Percentiles rank a stretch among this genome's conserved stretches.
Conservation (phyloP, 176 grass and related monocot genomes). For the Bromus sterilis region DNA sequence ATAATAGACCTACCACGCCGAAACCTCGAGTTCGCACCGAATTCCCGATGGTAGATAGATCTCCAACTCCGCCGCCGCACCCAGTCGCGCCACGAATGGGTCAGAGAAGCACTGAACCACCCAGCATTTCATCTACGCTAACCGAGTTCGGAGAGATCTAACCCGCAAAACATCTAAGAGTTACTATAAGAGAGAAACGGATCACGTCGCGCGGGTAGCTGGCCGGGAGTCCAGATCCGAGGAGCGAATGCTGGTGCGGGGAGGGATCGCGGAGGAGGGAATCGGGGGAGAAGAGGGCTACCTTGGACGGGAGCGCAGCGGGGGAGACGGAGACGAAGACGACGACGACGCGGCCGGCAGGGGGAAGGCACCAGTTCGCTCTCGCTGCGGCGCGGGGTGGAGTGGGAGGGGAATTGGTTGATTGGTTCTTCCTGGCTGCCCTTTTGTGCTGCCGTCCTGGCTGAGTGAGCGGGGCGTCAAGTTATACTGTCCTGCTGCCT, state of each 20-base stretch:
- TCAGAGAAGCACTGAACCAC: background rate
- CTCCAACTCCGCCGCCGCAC: background rate
- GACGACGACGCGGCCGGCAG: background rate
- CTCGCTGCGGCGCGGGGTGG: conserved; percentile 10
- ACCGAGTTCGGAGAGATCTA: conserved; percentile 1
- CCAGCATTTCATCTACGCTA: background rate
- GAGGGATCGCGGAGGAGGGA: background rate
- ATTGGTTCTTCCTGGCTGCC: background rate
- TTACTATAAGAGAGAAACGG: background rate
- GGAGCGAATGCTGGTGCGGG: background rate
- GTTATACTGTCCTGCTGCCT: conserved; percentile 4
- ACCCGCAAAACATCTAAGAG: background rate
- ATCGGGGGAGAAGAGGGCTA: background rate
- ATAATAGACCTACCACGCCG: background rate
- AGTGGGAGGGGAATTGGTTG: background rate
- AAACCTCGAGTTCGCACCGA: background rate
- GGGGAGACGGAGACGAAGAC: background rate
- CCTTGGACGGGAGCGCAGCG: background rate
- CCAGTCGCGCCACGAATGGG: background rate
- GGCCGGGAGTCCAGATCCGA: background rate
- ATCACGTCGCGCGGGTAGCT: background rate
- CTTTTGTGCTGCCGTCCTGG: background rate
- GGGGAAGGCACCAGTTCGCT: background rate
- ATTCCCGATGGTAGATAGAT: background rate
- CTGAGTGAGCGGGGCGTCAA: background rate